Percentiles rank a stretch among this genome's conserved stretches.
phyloP scores from a whole-genome alignment of 2,329 filamentous ascomycete genomes.

The Boeremia exigua region DNA sequence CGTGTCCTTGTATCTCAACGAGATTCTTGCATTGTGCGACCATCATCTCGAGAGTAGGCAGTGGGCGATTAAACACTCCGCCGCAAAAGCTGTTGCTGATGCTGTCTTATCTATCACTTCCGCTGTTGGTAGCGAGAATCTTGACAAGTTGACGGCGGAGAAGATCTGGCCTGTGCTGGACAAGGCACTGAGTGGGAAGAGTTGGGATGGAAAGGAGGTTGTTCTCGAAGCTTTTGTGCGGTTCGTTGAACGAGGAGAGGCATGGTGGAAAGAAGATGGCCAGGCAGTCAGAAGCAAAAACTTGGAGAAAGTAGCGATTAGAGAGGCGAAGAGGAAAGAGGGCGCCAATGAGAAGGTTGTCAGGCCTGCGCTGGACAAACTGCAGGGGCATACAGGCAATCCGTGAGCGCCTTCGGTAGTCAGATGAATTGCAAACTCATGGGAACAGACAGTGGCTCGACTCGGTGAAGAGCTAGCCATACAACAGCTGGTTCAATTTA shows the following conservation, averaged over 20 bases:
- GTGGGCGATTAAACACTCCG: constrained; percentile 90
- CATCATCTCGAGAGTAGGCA: constrained; percentile 77
- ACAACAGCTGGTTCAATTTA: too few relatives aligned
- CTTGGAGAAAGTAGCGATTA: constrained; percentile 71
- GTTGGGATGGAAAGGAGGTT: constrained; percentile 89
- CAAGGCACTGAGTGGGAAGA: constrained; percentile 83
- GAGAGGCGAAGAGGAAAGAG: constrained; percentile 93
- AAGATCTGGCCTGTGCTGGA: constrained; percentile 84
- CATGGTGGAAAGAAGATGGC: constrained; percentile 64
- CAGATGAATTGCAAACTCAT: neutral
- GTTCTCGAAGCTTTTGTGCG: constrained; percentile 79
- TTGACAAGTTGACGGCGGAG: constrained; percentile 65
- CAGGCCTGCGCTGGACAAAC: constrained; percentile 22
- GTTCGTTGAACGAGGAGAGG: constrained; percentile 71
- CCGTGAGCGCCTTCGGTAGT: neutral
- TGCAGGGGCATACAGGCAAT: constrained; percentile 14
- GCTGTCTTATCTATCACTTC: constrained; percentile 68
- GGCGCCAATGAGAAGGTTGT: constrained; percentile 65
- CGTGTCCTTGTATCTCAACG: constrained; percentile 80
- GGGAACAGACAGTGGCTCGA: too few relatives aligned
- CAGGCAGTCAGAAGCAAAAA: constrained; percentile 64
- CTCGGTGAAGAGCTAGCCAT: too few relatives aligned
- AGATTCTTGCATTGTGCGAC: constrained; percentile 75
- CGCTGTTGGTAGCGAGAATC: constrained; percentile 63
- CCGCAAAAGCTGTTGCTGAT: constrained; percentile 79